Conservation (phyloP, 495 filamentous ascomycete genomes). For the Aspergillus avenaceus region DNA sequence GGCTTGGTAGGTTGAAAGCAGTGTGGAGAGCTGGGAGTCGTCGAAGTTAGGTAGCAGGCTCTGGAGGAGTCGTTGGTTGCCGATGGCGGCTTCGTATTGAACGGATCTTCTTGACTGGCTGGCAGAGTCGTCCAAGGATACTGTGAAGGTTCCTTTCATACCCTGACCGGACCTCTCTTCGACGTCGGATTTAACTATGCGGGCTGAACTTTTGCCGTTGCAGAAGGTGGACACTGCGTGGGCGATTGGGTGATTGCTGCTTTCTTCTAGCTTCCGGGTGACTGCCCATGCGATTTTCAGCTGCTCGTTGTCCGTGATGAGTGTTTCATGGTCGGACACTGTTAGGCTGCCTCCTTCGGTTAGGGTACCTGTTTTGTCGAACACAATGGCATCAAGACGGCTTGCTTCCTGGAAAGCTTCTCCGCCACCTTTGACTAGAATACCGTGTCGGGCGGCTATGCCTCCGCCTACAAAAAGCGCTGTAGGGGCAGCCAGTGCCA, state of each 20-base stretch:
- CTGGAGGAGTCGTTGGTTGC: slow-evolving; percentile 73
- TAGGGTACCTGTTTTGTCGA: slow-evolving; percentile 94
- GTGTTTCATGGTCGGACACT: slow-evolving; percentile 66
- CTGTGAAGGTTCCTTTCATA: slow-evolving; percentile 63
- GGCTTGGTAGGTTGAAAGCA: slow-evolving; percentile 62
- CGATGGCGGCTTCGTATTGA: slow-evolving; percentile 67
- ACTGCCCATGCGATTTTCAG: slow-evolving; percentile 44
- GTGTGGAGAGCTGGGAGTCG: slow-evolving; percentile 33
- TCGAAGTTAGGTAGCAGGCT: slow-evolving; percentile 22
- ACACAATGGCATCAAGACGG: slow-evolving; percentile 78
- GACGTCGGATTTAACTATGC: slow-evolving; percentile 44
- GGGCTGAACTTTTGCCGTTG: slow-evolving; percentile 26
- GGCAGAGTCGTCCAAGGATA: slow-evolving; percentile 20
- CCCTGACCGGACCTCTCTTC: slow-evolving; percentile 81
- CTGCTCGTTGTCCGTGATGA: slow-evolving; percentile 36
- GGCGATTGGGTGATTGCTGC: slow-evolving; percentile 83
- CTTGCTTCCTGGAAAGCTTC: slow-evolving; percentile 96
- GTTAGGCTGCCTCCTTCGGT: slow-evolving; percentile 78
- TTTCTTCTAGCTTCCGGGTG: slow-evolving; percentile 69
- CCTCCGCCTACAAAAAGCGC: slow-evolving; percentile 90
- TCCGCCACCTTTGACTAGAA: slow-evolving; percentile 91
- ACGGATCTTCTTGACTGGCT: not conserved
- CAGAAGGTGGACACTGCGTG: slow-evolving; percentile 75
- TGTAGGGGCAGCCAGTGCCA: slow-evolving; percentile 88
- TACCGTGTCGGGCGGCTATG: slow-evolving; percentile 81